Conservation (phyloP, 1,284 basidiomycete species). For the Ustilago hordei region DNA sequence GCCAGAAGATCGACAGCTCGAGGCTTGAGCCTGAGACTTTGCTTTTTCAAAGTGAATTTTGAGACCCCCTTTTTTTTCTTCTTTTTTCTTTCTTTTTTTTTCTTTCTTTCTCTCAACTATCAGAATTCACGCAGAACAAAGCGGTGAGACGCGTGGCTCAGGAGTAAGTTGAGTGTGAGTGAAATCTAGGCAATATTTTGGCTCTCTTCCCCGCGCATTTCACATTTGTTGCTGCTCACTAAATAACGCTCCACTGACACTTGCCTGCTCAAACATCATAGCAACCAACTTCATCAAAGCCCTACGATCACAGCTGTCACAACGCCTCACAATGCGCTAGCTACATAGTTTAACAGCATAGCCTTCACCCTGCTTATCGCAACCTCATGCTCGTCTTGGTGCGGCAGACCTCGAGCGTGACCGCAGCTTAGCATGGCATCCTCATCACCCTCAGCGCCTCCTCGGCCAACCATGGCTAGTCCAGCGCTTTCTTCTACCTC, state of each 20-base stretch:
- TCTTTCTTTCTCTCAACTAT: not conserved
- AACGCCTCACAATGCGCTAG: not conserved
- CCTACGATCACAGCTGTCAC: not conserved
- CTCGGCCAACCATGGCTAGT: slow-evolving; percentile 12
- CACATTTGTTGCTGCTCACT: not conserved
- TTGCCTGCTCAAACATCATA: not conserved
- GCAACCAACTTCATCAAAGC: not conserved
- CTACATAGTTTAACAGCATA: not conserved
- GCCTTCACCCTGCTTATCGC: not conserved
- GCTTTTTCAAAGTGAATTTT: not conserved
- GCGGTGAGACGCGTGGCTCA: slow-evolving; percentile 5
- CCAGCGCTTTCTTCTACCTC: slow-evolving; percentile 18
- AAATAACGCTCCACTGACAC: not conserved
- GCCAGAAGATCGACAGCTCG: no score
- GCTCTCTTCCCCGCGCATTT: not conserved
- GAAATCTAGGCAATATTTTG: not conserved
- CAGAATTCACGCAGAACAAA: not conserved
- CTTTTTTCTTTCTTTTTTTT: not conserved
- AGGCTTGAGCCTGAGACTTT: not conserved
- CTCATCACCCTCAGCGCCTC: slow-evolving; percentile 3
- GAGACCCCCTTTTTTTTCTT: not conserved
- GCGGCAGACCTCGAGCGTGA: slow-evolving; percentile 2
- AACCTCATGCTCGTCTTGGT: slow-evolving; percentile 14
- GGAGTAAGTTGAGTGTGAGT: slow-evolving; percentile 1
- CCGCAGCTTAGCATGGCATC: slow-evolving; percentile 9